These are phyloP conservation scores for Volvariella volvacea DNA, from an alignment of 1,284 basidiomycete species.

Conservation along the genomic window DNA sequence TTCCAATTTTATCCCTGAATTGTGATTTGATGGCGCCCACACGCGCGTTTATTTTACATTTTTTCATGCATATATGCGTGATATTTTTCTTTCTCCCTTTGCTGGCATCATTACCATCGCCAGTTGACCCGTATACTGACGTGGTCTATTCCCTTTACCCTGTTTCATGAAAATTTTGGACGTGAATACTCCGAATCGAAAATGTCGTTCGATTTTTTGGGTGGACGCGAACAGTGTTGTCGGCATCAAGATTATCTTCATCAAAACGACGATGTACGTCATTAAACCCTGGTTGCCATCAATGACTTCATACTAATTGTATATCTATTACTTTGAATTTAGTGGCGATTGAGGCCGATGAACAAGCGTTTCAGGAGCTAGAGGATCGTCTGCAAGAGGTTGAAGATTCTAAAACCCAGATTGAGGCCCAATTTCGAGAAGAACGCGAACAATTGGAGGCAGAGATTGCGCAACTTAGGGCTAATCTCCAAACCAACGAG, in stretches of 20 bases:
- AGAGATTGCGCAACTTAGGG: conserved; percentile 48
- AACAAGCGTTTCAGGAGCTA: conserved; percentile 64
- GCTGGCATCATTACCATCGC: too few relatives aligned
- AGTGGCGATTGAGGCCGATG: conserved; percentile 60
- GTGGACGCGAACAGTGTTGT: conserved; percentile 45
- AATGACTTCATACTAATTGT: too few relatives aligned
- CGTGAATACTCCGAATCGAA: too few relatives aligned
- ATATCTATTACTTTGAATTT: neutral
- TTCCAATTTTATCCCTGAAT: too few relatives aligned
- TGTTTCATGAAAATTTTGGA: neutral
- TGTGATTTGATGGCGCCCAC: too few relatives aligned
- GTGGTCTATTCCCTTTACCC: too few relatives aligned
- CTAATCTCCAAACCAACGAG: conserved; percentile 33
- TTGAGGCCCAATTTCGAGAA: conserved; percentile 46
- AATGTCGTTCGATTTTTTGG: too few relatives aligned
- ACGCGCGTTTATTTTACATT: too few relatives aligned
- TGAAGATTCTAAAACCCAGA: conserved; percentile 45
- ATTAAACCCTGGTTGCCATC: too few relatives aligned
- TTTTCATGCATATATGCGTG: too few relatives aligned
- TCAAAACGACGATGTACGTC: conserved; percentile 64
- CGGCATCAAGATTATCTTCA: conserved; percentile 57
- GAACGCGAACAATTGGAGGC: conserved; percentile 46
- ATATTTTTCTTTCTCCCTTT: too few relatives aligned
- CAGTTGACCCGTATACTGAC: too few relatives aligned
- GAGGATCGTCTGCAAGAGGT: conserved; percentile 52